Evolutionary conservation across 23 red algal genomes (phyloP).

Genomic region (Gracilaria domingensis): DNA sequence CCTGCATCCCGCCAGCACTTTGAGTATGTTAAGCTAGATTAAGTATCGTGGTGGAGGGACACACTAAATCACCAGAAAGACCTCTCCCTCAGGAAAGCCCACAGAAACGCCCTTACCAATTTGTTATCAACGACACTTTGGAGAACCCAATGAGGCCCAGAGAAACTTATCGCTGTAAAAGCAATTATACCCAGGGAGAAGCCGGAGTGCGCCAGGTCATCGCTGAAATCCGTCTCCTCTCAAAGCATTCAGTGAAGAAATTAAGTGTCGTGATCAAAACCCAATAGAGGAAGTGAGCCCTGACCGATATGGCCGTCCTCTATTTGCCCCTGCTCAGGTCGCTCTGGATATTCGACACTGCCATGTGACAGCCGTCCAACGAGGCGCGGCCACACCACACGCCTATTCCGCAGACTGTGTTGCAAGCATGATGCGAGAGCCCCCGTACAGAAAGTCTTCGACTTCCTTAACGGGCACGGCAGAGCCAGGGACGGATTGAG

Average conservation of each 20-base stretch:
- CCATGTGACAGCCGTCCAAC: conserved; percentile 21
- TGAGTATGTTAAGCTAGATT: conserved; percentile 9
- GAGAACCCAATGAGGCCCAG: not conserved
- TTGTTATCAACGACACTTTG: conserved; percentile 6
- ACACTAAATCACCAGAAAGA: conserved; percentile 42
- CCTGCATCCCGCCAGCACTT: conserved; percentile 53
- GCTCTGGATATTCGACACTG: conserved; percentile 21
- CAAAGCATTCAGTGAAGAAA: conserved; percentile 27
- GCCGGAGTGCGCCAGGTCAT: conserved; percentile 31
- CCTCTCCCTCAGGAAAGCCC: conserved; percentile 39
- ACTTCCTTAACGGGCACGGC: conserved; percentile 39
- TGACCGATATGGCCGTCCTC: not conserved
- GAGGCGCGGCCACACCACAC: conserved; percentile 52
- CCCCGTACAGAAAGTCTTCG: conserved; percentile 38
- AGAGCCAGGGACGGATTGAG: not conserved
- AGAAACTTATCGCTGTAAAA: conserved; percentile 34
- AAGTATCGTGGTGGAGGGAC: conserved; percentile 27
- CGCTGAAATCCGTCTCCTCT: conserved; percentile 31
- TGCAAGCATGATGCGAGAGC: conserved; percentile 48
- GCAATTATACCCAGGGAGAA: conserved; percentile 56
- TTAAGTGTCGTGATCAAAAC: conserved; percentile 55
- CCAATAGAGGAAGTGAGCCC: conserved; percentile 36
- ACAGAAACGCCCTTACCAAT: conserved; percentile 56
- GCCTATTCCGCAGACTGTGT: conserved; percentile 11
- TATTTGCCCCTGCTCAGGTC: not conserved